phyloP scores from a whole-genome alignment of 352 stramenopile species.

The Aphanomyces stellatus region DNA sequence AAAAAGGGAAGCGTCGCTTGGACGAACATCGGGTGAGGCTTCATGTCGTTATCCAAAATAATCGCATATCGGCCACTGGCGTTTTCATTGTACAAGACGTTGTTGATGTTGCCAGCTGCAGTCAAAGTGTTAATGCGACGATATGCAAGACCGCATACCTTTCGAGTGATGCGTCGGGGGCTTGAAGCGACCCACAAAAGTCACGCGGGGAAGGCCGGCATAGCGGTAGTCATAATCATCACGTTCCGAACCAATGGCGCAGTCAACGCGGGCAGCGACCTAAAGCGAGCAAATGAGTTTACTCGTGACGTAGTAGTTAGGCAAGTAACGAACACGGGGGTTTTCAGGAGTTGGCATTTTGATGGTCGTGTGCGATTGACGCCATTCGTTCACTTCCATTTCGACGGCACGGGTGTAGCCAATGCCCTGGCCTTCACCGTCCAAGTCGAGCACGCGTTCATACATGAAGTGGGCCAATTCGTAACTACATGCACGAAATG shows the following conservation, averaged over 20 bases:
- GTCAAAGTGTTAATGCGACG: no score
- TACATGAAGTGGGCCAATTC: slow-evolving; percentile 73
- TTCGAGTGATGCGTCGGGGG: slow-evolving; percentile 65
- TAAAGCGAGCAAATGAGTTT: neutral
- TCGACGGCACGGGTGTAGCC: slow-evolving; percentile 25
- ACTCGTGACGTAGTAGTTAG: neutral
- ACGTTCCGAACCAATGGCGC: slow-evolving; percentile 51
- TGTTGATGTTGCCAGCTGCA: slow-evolving; percentile 68
- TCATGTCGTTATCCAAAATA: slow-evolving; percentile 80
- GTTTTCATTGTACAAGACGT: slow-evolving; percentile 74
- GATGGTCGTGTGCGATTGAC: slow-evolving; percentile 57
- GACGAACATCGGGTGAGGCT: slow-evolving; percentile 68
- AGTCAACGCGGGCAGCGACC: slow-evolving; percentile 31
- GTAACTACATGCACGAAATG: slow-evolving; percentile 20
- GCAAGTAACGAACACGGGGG: slow-evolving; percentile 30
- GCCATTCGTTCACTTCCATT: slow-evolving; percentile 61
- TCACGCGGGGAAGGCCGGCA: slow-evolving; percentile 42
- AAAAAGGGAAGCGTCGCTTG: slow-evolving; percentile 62
- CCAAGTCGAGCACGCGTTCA: slow-evolving; percentile 54
- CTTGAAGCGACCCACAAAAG: slow-evolving; percentile 58
- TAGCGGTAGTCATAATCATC: slow-evolving; percentile 60
- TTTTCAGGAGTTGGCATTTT: slow-evolving; percentile 48
- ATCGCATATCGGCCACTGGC: slow-evolving; percentile 55
- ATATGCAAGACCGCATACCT: no score
- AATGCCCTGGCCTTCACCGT: slow-evolving; percentile 24